Evolutionary conservation across 2,329 filamentous ascomycete species (phyloP).

Genomic region (Aphanocladium album): DNA sequence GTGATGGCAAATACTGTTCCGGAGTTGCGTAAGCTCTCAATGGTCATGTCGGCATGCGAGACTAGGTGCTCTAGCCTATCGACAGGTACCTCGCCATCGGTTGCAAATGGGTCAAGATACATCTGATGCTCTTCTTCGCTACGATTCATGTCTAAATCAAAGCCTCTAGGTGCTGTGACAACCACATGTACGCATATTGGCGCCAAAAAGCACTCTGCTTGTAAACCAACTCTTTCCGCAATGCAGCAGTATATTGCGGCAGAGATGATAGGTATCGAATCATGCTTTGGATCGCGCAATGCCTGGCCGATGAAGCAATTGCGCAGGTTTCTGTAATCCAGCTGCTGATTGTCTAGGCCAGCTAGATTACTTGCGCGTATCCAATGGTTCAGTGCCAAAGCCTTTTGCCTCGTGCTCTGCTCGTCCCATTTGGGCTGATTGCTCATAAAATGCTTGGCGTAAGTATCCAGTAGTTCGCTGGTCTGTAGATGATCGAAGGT

Average conservation of each 20-base stretch:
- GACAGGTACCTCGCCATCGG: slow-evolving; percentile 59
- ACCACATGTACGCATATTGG: slow-evolving; percentile 83
- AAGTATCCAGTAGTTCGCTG: slow-evolving; percentile 57
- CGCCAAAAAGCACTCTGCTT: slow-evolving; percentile 74
- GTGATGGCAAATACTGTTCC: slow-evolving; percentile 64
- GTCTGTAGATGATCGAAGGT: slow-evolving; percentile 39
- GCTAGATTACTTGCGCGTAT: slow-evolving; percentile 63
- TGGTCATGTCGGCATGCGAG: slow-evolving; percentile 39
- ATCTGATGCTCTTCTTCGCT: slow-evolving; percentile 46
- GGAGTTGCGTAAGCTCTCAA: slow-evolving; percentile 54
- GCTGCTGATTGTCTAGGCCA: slow-evolving; percentile 60
- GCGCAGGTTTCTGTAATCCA: slow-evolving; percentile 70
- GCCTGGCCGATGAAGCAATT: slow-evolving; percentile 87
- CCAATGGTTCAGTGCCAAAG: slow-evolving; percentile 63
- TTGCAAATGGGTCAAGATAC: slow-evolving; percentile 79
- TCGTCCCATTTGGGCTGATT: slow-evolving; percentile 48
- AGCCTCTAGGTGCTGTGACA: slow-evolving; percentile 56
- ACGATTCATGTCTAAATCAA: slow-evolving; percentile 54
- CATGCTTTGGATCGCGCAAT: slow-evolving; percentile 65
- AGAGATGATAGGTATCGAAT: slow-evolving; percentile 81
- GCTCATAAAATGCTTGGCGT: slow-evolving; percentile 52
- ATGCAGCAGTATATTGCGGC: slow-evolving; percentile 81
- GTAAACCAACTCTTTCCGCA: slow-evolving; percentile 67
- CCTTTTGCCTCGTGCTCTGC: slow-evolving; percentile 61
- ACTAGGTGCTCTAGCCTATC: slow-evolving; percentile 56